A percentile compares a stretch with the other conserved stretches of the same genome.
These are phyloP conservation scores for Colletotrichum coccodes DNA, from an alignment of 2,329 filamentous ascomycete genomes.

Conservation along the genomic window DNA sequence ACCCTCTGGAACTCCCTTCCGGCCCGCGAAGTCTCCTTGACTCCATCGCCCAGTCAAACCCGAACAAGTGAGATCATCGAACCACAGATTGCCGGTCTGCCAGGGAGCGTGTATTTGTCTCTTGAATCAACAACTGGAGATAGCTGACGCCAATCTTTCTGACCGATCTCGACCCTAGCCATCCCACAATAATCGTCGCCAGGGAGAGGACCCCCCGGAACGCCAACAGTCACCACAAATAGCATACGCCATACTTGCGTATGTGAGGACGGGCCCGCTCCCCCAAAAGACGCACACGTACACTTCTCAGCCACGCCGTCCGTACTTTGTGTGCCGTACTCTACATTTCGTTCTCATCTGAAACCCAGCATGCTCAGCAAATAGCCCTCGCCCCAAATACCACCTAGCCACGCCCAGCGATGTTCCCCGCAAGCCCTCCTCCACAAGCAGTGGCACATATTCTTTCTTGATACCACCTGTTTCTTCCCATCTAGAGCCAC, in stretches of 20 bases:
- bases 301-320: constrained; percentile 24
- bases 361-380: constrained; percentile 25
- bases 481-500: background rate
- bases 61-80: background rate
- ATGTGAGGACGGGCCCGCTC: background rate
- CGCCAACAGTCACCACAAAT: constrained; percentile 18
- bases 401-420: background rate
- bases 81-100: background rate
- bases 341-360: constrained; percentile 23
- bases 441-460: constrained; percentile 13
- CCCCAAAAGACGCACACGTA: constrained; percentile 6
- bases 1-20: background rate
- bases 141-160: constrained; percentile 7
- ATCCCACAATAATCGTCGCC: constrained; percentile 18
- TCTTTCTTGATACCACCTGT: constrained; percentile 2
- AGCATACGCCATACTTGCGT: constrained; percentile 4
- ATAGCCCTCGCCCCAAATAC: background rate
- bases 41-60: too few relatives aligned
- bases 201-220: constrained; percentile 1
- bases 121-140: background rate
- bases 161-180: constrained; percentile 23
- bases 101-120: background rate
- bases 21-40: background rate
- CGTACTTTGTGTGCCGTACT: constrained; percentile 16
- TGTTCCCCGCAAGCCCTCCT: constrained; percentile 25